Evolutionary conservation across 2,329 filamentous ascomycete genomes (phyloP).

Genomic region (Rutstroemia sp.): DNA sequence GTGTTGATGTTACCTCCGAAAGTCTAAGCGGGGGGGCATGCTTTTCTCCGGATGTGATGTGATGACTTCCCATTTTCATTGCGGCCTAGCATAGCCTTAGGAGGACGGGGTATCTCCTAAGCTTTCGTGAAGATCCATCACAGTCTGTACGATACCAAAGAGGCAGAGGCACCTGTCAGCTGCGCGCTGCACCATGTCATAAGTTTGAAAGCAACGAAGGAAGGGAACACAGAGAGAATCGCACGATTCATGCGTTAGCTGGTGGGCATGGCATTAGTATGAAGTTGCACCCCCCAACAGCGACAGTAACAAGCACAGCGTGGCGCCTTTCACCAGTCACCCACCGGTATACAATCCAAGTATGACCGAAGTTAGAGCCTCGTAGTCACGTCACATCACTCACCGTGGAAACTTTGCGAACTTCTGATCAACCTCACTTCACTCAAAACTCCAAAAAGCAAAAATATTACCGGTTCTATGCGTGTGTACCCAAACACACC

Average conservation of each 20-base stretch:
- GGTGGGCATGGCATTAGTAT: background rate
- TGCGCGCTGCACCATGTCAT: background rate
- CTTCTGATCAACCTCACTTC: too few relatives aligned
- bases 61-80: background rate
- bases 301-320: background rate
- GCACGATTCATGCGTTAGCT: background rate
- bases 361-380: too few relatives aligned
- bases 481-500: too few relatives aligned
- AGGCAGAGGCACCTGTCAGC: slow-evolving; percentile 5
- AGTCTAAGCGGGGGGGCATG: slow-evolving; percentile 7
- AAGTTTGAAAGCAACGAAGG: background rate
- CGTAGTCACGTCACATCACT: too few relatives aligned
- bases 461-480: too few relatives aligned
- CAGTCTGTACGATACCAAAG: background rate
- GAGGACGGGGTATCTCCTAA: background rate
- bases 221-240: background rate
- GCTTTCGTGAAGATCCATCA: background rate
- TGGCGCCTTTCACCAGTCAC: background rate
- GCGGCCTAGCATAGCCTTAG: background rate
- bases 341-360: background rate
- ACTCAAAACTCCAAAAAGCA: too few relatives aligned
- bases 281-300: background rate
- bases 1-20: slow-evolving; percentile 71
- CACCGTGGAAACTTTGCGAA: too few relatives aligned
- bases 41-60: too few relatives aligned